phyloP scores from a whole-genome alignment of 495 filamentous ascomycete species.

The Lepidopterella palustris region DNA sequence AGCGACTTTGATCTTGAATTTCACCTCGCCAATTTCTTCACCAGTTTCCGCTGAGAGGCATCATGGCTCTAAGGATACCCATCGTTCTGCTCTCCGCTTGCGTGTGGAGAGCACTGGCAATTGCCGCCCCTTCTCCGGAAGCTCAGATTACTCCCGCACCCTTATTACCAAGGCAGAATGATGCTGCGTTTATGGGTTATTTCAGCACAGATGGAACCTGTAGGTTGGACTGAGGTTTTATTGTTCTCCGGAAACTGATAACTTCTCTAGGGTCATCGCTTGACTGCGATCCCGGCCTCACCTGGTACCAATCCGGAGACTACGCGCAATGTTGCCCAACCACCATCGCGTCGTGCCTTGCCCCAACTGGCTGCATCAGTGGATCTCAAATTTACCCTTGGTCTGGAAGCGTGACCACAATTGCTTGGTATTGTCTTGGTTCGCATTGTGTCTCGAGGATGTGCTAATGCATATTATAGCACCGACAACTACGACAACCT shows the following conservation, averaged over 20 bases:
- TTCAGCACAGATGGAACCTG: slow-evolving; percentile 10
- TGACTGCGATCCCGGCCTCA: slow-evolving; percentile 11
- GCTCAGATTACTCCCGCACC: slow-evolving; percentile 17
- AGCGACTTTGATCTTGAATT: not conserved
- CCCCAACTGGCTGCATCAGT: slow-evolving; percentile 14
- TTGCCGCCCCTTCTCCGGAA: slow-evolving; percentile 12
- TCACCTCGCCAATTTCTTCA: too few species aligned
- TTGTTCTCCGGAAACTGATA: not conserved
- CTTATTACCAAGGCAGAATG: slow-evolving; percentile 9
- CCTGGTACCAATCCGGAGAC: slow-evolving; percentile 20
- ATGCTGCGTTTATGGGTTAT: slow-evolving; percentile 18
- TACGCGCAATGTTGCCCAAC: slow-evolving; percentile 24
- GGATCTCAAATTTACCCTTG: slow-evolving; percentile 21
- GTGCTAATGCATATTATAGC: slow-evolving; percentile 1
- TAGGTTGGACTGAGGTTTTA: not conserved
- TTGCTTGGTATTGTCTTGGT: slow-evolving; percentile 15
- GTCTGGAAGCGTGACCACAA: slow-evolving; percentile 9
- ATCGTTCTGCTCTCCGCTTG: slow-evolving; percentile 11
- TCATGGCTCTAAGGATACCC: slow-evolving; percentile 8
- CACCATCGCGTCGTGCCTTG: slow-evolving; percentile 12
- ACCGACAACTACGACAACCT: slow-evolving; percentile 13
- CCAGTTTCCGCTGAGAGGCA: not conserved
- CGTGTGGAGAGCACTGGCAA: slow-evolving; percentile 3
- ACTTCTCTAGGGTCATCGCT: slow-evolving; percentile 7
- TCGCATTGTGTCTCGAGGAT: not conserved